Evolutionary conservation across 2,329 filamentous ascomycete species (phyloP).

Genomic region (Pseudomassariella vexata): DNA sequence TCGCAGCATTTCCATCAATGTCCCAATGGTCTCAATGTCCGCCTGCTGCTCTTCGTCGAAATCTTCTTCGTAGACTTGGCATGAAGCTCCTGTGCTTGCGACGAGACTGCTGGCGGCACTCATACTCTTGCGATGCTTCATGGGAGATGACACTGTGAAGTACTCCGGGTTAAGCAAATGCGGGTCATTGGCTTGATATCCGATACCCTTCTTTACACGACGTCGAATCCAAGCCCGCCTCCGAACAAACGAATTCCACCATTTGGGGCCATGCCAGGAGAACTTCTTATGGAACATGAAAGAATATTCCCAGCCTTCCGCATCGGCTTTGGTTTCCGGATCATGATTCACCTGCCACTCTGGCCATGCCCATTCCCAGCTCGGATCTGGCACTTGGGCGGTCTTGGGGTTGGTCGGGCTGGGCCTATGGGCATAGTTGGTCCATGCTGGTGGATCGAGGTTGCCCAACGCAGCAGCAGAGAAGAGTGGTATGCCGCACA

Average conservation of each 20-base stretch:
- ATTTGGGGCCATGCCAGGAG: conserved; percentile 83
- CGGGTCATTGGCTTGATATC: conserved; percentile 43
- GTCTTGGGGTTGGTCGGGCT: conserved; percentile 68
- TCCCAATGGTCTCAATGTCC: conserved; percentile 57
- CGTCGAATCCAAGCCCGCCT: conserved; percentile 82
- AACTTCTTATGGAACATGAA: conserved; percentile 73
- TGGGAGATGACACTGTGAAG: conserved; percentile 64
- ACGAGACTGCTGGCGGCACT: conserved; percentile 31
- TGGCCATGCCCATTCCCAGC: conserved; percentile 82
- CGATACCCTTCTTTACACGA: conserved; percentile 56
- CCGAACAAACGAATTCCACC: conserved; percentile 95
- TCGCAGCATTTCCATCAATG: conserved; percentile 64
- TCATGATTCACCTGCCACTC: conserved; percentile 65
- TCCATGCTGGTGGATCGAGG: conserved; percentile 83
- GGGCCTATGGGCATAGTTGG: conserved; percentile 59
- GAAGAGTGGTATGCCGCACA: conserved; percentile 88
- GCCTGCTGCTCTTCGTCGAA: conserved; percentile 48
- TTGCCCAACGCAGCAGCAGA: conserved; percentile 78
- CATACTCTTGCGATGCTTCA: conserved; percentile 32
- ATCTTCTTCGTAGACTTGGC: conserved; percentile 17
- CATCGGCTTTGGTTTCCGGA: conserved; percentile 63
- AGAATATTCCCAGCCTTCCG: conserved; percentile 94
- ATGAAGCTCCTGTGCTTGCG: conserved; percentile 22
- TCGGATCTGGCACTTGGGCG: conserved; percentile 88
- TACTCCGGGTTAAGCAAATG: conserved; percentile 72